Evolutionary conservation across 805 yeast species (phyloP), one percentile per base, ranked within the genome.

Genomic region (Candida methanosorbosa): DNA sequence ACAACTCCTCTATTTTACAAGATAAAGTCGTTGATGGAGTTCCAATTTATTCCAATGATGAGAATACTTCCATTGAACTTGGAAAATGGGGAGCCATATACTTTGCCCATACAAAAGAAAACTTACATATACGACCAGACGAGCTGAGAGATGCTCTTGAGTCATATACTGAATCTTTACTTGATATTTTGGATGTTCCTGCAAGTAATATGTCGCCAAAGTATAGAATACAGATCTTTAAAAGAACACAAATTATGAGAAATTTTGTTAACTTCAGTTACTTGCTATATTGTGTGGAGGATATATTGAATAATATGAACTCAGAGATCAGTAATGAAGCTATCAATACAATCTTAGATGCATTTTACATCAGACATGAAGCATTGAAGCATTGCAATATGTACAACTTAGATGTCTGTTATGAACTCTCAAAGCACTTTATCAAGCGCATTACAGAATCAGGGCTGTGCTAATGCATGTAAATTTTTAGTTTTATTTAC

Each of bases 21-120:
- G 25, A 38, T 11, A 42, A 41, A 25, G 26, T 17, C 2, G 40
- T 51, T 17, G 49, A 48, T 27, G 39, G 34, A 5, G 32, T 32
- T 9, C 21, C 25, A 4, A 21, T 48, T 4, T 49, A 47, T 29
- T 37, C 50, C 1, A 19, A 33, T 6, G 15, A 28, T 5, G 53
- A 45, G 27, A 54, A 53, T 33, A 41, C 45, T 2, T 37, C 37
- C 30, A 20, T 46, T 9, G 27, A 30, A 15, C 41, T 56, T 9
- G 37, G 30, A 3, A 18, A 38, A 11, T 50, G 54, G 54, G 59
- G 60, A 3, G 34, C 43, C 1, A 32, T 55, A 8, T 56, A 55
- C 33, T 54, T 55, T 32, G 43, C 51, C 2, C 53, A 50, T 34
- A 22, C 38, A 6, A n/a, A 15, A 16, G 8, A 21, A 5, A 21